These are phyloP conservation scores for Termitomyces sp. DNA, from an alignment of 768 basidiomycete genomes.

Conservation along the genomic window DNA sequence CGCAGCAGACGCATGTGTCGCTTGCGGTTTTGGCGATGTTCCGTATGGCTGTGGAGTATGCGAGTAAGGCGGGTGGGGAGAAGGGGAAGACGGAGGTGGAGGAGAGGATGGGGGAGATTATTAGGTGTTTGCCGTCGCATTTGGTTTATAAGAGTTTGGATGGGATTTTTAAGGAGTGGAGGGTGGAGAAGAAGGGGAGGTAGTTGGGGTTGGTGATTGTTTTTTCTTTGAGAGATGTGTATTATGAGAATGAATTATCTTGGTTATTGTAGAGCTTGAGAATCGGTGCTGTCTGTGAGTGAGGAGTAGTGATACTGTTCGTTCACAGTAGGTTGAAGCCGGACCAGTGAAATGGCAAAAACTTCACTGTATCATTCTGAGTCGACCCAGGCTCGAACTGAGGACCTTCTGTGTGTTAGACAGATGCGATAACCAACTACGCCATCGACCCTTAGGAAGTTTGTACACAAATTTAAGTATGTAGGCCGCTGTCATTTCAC, in stretches of 20 bases:
- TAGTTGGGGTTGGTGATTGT: constrained; percentile 19
- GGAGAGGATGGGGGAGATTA: constrained; percentile 81
- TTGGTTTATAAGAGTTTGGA: constrained; percentile 90
- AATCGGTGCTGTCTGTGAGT: too few species aligned
- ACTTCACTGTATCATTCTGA: constrained; percentile 7
- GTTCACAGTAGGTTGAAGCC: too few species aligned
- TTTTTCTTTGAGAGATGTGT: too few species aligned
- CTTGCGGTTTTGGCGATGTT: constrained; percentile 92
- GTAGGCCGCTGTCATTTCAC: too few species aligned
- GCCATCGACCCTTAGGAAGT: constrained; percentile 45
- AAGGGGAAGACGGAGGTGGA: constrained; percentile 73
- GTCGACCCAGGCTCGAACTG: constrained; percentile 34
- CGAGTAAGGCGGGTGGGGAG: constrained; percentile 63
- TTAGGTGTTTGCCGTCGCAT: constrained; percentile 83
- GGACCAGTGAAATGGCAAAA: too few species aligned
- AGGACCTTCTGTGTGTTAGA: constrained; percentile 65
- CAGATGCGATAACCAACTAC: constrained; percentile 85
- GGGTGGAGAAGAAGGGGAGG: constrained; percentile 76
- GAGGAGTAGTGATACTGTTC: too few species aligned
- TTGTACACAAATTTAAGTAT: too few species aligned
- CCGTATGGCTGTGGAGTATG: constrained; percentile 80
- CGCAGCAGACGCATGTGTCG: constrained; percentile 92
- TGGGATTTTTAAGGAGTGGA: constrained; percentile 92
- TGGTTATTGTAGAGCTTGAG: too few species aligned
- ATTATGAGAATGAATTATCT: background rate